Evolutionary conservation across 2,329 filamentous ascomycete species (phyloP).

Genomic region (Epichloe coenophiala): DNA sequence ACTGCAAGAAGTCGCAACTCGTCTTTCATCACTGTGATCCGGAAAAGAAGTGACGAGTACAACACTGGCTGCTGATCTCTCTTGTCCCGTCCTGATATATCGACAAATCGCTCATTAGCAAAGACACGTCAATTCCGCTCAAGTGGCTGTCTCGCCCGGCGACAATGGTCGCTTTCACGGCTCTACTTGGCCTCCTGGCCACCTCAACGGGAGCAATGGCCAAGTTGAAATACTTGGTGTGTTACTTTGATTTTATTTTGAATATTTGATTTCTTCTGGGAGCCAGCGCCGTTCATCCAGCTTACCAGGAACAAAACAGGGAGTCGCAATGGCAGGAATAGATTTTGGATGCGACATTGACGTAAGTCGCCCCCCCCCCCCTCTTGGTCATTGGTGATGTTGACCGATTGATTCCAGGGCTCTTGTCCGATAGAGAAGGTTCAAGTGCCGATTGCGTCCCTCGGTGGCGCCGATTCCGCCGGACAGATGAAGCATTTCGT

Average conservation of each 20-base stretch:
- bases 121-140: no score
- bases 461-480: conserved; percentile 24
- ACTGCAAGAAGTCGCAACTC: no score
- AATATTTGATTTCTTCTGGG: no score
- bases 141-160: not conserved
- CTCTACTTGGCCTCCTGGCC: not conserved
- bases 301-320: conserved; percentile 6
- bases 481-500: conserved; percentile 46
- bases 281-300: no score
- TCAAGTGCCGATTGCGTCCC: conserved; percentile 20
- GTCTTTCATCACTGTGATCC: no score
- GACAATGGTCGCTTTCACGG: not conserved
- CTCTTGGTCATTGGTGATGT: not conserved
- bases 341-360: conserved; percentile 35
- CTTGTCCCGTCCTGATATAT: no score
- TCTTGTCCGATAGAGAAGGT: conserved; percentile 22
- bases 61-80: no score
- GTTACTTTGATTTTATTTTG: not conserved
- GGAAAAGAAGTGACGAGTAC: no score
- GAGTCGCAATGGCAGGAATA: conserved; percentile 32
- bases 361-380: conserved; percentile 14
- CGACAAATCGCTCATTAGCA: no score
- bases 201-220: not conserved
- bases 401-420: conserved; percentile 15
- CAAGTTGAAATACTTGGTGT: conserved; percentile 7